phyloP scores from a whole-genome alignment of 225 moss, liverwort and hornwort species.

The Polytrichum commune region DNA sequence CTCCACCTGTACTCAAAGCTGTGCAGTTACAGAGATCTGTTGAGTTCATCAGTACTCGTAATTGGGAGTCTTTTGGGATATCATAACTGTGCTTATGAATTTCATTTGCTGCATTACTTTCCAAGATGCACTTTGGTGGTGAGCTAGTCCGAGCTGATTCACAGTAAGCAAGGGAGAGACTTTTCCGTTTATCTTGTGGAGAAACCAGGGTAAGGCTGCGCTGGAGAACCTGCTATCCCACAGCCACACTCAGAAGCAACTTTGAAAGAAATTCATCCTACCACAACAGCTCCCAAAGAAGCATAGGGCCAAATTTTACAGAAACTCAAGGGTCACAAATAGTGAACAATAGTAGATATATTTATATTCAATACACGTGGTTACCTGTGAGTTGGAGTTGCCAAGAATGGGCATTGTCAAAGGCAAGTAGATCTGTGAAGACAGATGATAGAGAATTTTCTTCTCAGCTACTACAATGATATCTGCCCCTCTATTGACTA shows the following conservation, averaged over 20 bases:
- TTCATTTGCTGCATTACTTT: slow-evolving; percentile 11
- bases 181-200: slow-evolving; percentile 22
- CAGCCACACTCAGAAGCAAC: background rate
- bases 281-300: background rate
- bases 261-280: background rate
- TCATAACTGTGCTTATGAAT: background rate
- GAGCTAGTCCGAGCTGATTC: slow-evolving; percentile 46
- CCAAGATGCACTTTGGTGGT: slow-evolving; percentile 37
- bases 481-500: no score
- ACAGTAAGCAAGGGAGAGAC: slow-evolving; percentile 43
- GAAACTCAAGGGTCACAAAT: background rate
- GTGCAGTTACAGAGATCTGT: slow-evolving; percentile 29
- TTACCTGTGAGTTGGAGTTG: background rate
- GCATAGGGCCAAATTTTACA: background rate
- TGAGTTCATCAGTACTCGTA: slow-evolving; percentile 28
- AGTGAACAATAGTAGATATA: background rate
- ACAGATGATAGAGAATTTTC: no score
- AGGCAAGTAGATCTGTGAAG: background rate
- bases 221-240: slow-evolving; percentile 42
- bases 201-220: slow-evolving; percentile 38
- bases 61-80: slow-evolving; percentile 17
- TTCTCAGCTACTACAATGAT: no score
- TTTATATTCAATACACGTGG: background rate
- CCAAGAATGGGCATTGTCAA: background rate
- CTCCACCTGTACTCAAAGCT: slow-evolving; percentile 3